phyloP scores from a whole-genome alignment of 345 rosid genomes.

The Dovyalis caffra region DNA sequence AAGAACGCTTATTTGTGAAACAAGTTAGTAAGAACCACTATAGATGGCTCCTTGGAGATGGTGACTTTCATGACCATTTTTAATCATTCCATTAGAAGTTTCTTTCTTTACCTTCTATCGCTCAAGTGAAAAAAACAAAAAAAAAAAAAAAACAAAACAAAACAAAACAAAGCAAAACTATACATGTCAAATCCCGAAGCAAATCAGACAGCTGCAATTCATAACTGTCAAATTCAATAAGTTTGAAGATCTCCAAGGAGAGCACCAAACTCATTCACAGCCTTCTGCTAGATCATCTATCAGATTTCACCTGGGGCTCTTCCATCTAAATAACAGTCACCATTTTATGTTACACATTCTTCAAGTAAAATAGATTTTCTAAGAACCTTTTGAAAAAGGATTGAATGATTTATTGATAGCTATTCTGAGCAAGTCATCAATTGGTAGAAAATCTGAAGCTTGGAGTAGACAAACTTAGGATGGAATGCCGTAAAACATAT shows the following conservation, averaged over 20 bases:
- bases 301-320: not conserved
- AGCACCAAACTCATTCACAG: not conserved
- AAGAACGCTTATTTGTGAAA: not conserved
- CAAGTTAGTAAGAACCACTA: not conserved
- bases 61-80: not conserved
- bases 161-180: not conserved
- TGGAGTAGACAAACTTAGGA: not conserved
- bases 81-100: not conserved
- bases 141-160: no score
- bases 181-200: not conserved
- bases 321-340: not conserved
- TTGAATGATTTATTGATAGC: not conserved
- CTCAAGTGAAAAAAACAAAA: no score
- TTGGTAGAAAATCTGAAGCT: not conserved
- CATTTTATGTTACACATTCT: not conserved
- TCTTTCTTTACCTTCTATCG: not conserved
- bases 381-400: not conserved
- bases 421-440: not conserved
- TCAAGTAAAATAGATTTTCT: not conserved
- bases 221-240: not conserved
- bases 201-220: not conserved
- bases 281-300: not conserved
- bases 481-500: not conserved
- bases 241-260: not conserved
- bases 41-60: not conserved